phyloP scores from a whole-genome alignment of 192 early-diverging fungal species.

The Podila minutissima region DNA sequence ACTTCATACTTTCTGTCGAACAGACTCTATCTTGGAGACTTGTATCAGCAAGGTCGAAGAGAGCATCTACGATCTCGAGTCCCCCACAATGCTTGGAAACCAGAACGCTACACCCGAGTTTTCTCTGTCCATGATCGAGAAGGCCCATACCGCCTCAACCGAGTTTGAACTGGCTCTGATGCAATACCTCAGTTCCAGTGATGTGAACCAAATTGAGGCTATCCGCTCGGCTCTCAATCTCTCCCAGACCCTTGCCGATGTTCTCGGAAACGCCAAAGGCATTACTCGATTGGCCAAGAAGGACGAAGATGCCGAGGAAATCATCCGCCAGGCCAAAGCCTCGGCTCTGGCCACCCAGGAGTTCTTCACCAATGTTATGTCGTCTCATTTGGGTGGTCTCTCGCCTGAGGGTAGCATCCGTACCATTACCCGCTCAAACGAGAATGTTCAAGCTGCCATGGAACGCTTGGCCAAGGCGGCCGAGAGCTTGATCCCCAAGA shows the following conservation, averaged over 20 bases:
- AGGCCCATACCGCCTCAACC: slow-evolving; percentile 73
- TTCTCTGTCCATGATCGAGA: slow-evolving; percentile 91
- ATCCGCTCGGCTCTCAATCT: slow-evolving; percentile 84
- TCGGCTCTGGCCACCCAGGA: slow-evolving; percentile 75
- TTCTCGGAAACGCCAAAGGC: slow-evolving; percentile 91
- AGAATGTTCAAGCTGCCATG: slow-evolving; percentile 79
- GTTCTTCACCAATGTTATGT: slow-evolving; percentile 92
- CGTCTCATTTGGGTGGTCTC: slow-evolving; percentile 70
- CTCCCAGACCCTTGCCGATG: slow-evolving; percentile 82
- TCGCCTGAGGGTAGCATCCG: slow-evolving; percentile 72
- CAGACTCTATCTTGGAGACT: slow-evolving; percentile 87
- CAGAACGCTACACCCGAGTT: slow-evolving; percentile 91
- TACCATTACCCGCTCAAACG: slow-evolving; percentile 79
- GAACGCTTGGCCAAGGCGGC: slow-evolving; percentile 76
- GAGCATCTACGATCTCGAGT: slow-evolving; percentile 86
- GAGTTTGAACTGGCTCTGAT: slow-evolving; percentile 59
- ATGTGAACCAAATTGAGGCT: slow-evolving; percentile 78
- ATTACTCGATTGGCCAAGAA: slow-evolving; percentile 83
- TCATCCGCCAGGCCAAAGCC: slow-evolving; percentile 71
- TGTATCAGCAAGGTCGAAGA: slow-evolving; percentile 92
- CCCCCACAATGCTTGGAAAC: slow-evolving; percentile 85
- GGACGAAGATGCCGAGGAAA: slow-evolving; percentile 82
- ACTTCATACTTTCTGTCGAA: slow-evolving; percentile 22
- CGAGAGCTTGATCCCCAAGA: slow-evolving; percentile 75
- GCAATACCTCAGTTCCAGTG: slow-evolving; percentile 46